These are phyloP conservation scores for Kernera saxatilis DNA, from an alignment of 345 rosid genomes.

Conservation along the genomic window DNA sequence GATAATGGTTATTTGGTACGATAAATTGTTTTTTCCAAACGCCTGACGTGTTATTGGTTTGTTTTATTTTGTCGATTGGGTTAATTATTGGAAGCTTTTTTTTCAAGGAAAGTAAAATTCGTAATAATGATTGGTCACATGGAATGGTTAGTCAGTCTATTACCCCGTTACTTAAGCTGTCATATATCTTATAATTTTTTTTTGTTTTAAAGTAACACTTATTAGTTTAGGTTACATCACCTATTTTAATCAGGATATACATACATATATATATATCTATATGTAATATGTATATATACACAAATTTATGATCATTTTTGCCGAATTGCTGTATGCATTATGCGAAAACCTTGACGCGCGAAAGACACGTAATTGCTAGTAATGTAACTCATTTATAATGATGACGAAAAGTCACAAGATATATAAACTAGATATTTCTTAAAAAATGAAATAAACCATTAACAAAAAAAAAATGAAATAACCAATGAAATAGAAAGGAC, in stretches of 20 bases:
- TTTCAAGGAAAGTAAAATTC: constrained; percentile 12
- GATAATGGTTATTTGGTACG: background rate
- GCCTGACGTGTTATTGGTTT: background rate
- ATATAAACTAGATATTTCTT: background rate
- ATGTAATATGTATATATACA: too few relatives aligned
- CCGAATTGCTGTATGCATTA: constrained; percentile 1
- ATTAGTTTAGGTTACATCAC: background rate
- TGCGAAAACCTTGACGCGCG: constrained; percentile 13
- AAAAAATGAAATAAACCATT: too few relatives aligned
- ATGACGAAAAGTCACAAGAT: background rate
- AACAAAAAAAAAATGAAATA: background rate
- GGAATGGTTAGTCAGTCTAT: background rate
- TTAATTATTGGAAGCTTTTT: constrained; percentile 3
- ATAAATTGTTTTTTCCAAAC: background rate
- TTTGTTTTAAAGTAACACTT: background rate
- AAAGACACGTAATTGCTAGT: constrained; percentile 10
- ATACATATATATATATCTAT: too few relatives aligned
- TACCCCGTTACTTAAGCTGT: constrained; percentile 3
- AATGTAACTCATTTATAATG: constrained; percentile 9
- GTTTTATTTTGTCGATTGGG: background rate
- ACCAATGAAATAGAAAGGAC: background rate
- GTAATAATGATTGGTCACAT: constrained; percentile 1
- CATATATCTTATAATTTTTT: background rate
- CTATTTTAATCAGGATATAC: background rate
- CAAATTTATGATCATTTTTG: background rate